These are phyloP conservation scores for Sporodiniella umbellata DNA, from an alignment of 371 early-diverging fungal genomes.

Conservation along the genomic window DNA sequence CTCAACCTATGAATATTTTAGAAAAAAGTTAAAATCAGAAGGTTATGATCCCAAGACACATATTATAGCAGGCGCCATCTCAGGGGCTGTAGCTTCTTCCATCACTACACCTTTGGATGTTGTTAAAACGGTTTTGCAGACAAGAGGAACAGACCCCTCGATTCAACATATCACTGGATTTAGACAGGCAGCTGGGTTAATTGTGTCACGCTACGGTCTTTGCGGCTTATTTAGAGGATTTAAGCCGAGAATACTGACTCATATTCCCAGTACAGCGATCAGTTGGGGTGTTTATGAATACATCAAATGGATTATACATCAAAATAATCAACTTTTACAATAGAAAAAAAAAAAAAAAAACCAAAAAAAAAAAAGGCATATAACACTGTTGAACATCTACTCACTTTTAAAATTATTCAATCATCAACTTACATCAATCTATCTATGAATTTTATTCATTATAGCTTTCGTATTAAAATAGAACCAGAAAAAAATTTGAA, in stretches of 20 bases:
- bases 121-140: conserved; percentile 90
- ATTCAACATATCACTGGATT: conserved; percentile 73
- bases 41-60: conserved; percentile 85
- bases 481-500: too few relatives aligned
- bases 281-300: conserved; percentile 93
- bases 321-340: background rate
- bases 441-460: too few relatives aligned
- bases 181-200: conserved; percentile 66
- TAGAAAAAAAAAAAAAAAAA: too few relatives aligned
- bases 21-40: conserved; percentile 71
- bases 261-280: conserved; percentile 93
- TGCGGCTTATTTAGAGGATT: conserved; percentile 81
- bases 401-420: too few relatives aligned
- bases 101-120: conserved; percentile 93
- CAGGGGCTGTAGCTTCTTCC: conserved; percentile 88
- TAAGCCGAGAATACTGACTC: conserved; percentile 79
- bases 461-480: too few relatives aligned
- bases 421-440: too few relatives aligned
- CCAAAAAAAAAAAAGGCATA: background rate
- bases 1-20: conserved; percentile 82
- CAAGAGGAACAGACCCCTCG: conserved; percentile 75
- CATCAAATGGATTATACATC: conserved; percentile 68
- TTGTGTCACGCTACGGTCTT: conserved; percentile 71
- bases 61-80: conserved; percentile 84
- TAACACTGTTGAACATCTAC: too few relatives aligned